phyloP scores from a whole-genome alignment of 2,329 filamentous ascomycete genomes.

The Penicillium sp. region DNA sequence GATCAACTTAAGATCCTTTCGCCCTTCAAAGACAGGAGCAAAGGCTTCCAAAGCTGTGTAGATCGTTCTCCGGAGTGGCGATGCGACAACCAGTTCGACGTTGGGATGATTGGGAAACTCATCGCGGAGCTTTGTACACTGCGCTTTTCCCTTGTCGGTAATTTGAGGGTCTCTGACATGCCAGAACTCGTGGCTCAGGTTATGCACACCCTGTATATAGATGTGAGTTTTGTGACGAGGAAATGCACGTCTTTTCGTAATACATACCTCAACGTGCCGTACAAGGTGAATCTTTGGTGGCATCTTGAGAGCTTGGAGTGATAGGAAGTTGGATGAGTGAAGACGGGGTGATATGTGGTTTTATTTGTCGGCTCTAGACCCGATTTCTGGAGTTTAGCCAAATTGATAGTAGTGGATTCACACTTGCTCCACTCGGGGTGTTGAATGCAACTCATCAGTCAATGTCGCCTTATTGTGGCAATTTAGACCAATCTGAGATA shows the following conservation, averaged over 20 bases:
- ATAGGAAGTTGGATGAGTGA: neutral
- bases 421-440: neutral
- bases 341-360: neutral
- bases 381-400: neutral
- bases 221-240: neutral
- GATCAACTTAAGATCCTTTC: conserved; percentile 52
- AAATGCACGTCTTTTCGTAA: neutral
- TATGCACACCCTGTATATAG: conserved; percentile 69
- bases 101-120: conserved; percentile 62
- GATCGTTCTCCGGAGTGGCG: conserved; percentile 73
- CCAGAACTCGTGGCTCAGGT: conserved; percentile 67
- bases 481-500: too few relatives aligned
- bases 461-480: too few relatives aligned
- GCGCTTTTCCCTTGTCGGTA: conserved; percentile 67
- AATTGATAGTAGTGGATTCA: neutral
- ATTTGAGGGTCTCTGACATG: conserved; percentile 69
- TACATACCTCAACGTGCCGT: conserved; percentile 9
- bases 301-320: neutral
- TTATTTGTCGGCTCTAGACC: neutral
- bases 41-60: conserved; percentile 72
- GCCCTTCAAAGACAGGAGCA: conserved; percentile 48
- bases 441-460: neutral
- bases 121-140: conserved; percentile 64
- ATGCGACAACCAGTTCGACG: conserved; percentile 69
- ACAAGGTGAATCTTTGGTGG: conserved; percentile 9